Evolutionary conservation across 2,329 filamentous ascomycete species (phyloP).

Genomic region (Fonsecaea nubica): DNA sequence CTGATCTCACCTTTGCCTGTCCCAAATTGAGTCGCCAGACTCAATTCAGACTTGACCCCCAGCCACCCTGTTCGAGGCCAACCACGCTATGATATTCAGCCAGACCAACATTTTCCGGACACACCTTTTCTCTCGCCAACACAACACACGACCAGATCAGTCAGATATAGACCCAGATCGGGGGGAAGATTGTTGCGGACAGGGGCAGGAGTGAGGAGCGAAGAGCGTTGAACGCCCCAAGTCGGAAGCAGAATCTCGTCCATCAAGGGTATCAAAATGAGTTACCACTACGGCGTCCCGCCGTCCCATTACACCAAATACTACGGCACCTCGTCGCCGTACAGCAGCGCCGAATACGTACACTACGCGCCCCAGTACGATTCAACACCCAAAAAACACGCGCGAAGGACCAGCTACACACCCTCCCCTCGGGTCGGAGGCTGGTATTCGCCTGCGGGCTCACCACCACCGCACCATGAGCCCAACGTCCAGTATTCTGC

Average conservation of each 20-base stretch:
- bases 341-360: conserved; percentile 40
- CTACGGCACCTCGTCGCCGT: conserved; percentile 46
- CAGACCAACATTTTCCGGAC: conserved; percentile 36
- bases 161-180: conserved; percentile 38
- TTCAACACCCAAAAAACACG: conserved; percentile 58
- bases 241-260: conserved; percentile 14
- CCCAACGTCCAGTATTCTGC: conserved; percentile 57
- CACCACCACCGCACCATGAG: conserved; percentile 56
- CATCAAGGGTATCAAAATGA: conserved; percentile 33
- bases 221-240: conserved; percentile 21
- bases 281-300: conserved; percentile 40
- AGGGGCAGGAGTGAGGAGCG: conserved; percentile 38
- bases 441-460: conserved; percentile 53
- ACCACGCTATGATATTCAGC: conserved; percentile 41
- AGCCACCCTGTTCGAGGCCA: conserved; percentile 28
- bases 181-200: conserved; percentile 36
- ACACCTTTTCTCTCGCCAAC: conserved; percentile 34
- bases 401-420: conserved; percentile 63
- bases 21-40: conserved; percentile 36
- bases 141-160: conserved; percentile 31
- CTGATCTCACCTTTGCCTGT: conserved; percentile 9
- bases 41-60: conserved; percentile 33
- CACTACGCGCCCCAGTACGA: conserved; percentile 40
- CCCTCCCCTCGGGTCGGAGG: conserved; percentile 47
- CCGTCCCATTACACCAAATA: conserved; percentile 40